phyloP scores from a whole-genome alignment of 2,329 filamentous ascomycete species.

The Botrytis fragariae region DNA sequence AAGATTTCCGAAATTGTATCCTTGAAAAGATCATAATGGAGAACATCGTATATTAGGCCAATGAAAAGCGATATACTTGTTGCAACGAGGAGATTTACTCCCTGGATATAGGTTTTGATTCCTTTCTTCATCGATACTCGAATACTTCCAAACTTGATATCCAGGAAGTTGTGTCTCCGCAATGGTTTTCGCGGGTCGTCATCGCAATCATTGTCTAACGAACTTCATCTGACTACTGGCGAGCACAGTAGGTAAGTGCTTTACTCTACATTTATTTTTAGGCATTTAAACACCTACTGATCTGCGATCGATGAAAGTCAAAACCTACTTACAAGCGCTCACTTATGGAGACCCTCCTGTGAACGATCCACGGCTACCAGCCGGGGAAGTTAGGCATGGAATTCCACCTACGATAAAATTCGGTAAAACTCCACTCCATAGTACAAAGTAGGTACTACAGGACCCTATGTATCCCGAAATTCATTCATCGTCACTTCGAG shows the following conservation, averaged over 20 bases:
- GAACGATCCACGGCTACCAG: background rate
- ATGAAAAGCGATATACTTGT: background rate
- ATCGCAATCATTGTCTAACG: background rate
- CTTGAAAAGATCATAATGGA: background rate
- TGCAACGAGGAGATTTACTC: background rate
- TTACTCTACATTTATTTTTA: background rate
- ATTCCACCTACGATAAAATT: background rate
- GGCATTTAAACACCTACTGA: background rate
- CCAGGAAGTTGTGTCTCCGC: conserved; percentile 4
- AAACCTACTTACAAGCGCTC: background rate
- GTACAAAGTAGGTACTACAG: background rate
- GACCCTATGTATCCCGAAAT: background rate
- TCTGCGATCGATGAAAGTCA: background rate
- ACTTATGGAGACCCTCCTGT: background rate
- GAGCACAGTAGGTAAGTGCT: background rate
- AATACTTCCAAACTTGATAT: background rate
- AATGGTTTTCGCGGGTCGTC: background rate
- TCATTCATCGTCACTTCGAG: background rate
- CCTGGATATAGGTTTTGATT: background rate
- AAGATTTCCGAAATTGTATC: background rate
- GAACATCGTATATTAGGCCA: conserved; percentile 9
- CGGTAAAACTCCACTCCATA: background rate
- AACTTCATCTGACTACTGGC: background rate
- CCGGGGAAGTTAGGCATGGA: background rate
- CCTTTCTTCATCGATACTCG: conserved; percentile 5